Base-by-base conservation (phyloP, 768 basidiomycete species). In the Filobasidium floriforme region DNA sequence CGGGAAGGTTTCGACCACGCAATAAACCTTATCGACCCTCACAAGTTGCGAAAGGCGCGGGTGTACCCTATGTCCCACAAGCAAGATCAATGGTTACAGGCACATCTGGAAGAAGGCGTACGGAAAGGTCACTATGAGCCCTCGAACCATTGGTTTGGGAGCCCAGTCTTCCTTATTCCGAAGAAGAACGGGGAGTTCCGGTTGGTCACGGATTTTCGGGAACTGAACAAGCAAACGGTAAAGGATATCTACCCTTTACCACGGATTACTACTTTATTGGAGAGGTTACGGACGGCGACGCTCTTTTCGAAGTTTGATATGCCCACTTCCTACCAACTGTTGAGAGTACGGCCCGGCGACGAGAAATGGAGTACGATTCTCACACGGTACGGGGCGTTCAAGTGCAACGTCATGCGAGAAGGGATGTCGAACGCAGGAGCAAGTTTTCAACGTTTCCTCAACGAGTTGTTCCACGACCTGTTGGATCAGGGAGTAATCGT, bases 381-480 rank as follows among this genome's bases (percentile, higher is more conserved):
- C 0, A 83, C 81, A 0, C 81, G 78, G 0, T 79, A 79, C 26
- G 80, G 83, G 0, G 62, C 74, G 0, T 83, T 78, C 63, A 80
- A 84, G 59, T 84, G 79, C 46, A 68, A 69, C 22, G 81, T 80
- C 43, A 82, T 81, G 81, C 81, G 75, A 60, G 82, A 73, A 52
- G 79, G 74, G 19, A 69, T 76, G 40, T 70, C 72, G 9, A 76
- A 75, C 51, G 71, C 72, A 7, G 73, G 71, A 9, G 76, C 83
- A 0, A 69, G 77, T 1, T 83, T 82, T 68, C 83, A 84, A 69
- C 61, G 69, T 18, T 80, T 82, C 64, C 82, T 84, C 63, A 77
- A 82, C 41, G 79, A 80, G 62, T 76, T 77, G 11, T 73, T 83
- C 12, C 72, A 72, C 12, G 79, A 82, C 40, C 66, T 79, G 9